These are phyloP conservation scores for Cinchona pubescens DNA, from an alignment of 257 asterid species.

Conservation along the genomic window DNA sequence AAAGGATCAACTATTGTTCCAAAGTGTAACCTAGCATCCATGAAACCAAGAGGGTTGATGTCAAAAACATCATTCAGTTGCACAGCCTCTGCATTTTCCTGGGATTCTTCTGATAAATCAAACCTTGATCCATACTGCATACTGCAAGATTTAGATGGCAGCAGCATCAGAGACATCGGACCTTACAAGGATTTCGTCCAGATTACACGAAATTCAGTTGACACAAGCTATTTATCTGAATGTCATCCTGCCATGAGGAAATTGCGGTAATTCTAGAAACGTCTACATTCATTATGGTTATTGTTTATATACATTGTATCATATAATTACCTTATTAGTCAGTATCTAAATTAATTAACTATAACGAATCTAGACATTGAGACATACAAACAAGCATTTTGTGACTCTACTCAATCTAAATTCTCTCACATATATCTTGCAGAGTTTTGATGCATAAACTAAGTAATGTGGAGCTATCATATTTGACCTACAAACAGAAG, in stretches of 20 bases:
- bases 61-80: conserved; percentile 68
- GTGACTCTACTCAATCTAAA: background rate
- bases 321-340: no score
- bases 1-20: conserved; percentile 48
- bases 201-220: conserved; percentile 55
- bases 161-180: conserved; percentile 59
- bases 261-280: conserved; percentile 51
- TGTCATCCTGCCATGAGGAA: conserved; percentile 66
- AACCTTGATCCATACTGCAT: conserved; percentile 72
- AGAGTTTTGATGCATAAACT: conserved; percentile 82
- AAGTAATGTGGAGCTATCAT: conserved; percentile 47
- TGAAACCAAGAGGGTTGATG: conserved; percentile 62
- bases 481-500: conserved; percentile 83
- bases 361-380: no score
- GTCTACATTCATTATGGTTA: no score
- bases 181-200: conserved; percentile 74
- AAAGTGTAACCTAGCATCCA: conserved; percentile 45
- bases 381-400: background rate
- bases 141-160: conserved; percentile 53
- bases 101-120: conserved; percentile 36
- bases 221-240: conserved; percentile 52
- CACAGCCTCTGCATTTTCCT: conserved; percentile 47
- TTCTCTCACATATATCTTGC: conserved; percentile 5
- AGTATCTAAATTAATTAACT: no score
- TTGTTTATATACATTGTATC: no score